Conservation (phyloP, 768 basidiomycete species). For the Suillus cothurnatus region DNA sequence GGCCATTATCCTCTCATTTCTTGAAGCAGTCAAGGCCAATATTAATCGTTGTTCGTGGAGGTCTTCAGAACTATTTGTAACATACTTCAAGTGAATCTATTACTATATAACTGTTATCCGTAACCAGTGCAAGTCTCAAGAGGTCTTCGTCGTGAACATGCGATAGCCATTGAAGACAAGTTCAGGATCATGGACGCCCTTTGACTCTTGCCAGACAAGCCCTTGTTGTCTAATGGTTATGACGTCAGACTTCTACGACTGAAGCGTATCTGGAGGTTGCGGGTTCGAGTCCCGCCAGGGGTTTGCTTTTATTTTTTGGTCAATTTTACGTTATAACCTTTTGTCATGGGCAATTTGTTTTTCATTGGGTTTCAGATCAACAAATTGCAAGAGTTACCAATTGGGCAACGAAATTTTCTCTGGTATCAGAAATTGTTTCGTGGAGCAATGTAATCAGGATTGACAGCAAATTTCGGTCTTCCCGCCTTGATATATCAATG, state of each 20-base stretch:
- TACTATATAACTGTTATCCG: background rate
- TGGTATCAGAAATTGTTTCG: background rate
- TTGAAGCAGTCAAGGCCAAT: background rate
- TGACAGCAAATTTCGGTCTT: background rate
- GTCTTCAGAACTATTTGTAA: background rate
- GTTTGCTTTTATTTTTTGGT: constrained; percentile 35
- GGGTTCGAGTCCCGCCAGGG: constrained; percentile 87
- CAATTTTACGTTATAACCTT: background rate
- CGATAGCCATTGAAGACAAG: background rate
- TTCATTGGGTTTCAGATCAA: background rate
- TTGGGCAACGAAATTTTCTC: background rate
- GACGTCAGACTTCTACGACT: constrained; percentile 82
- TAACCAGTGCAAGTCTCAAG: background rate
- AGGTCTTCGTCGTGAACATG: background rate
- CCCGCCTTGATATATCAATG: background rate
- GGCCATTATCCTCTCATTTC: background rate
- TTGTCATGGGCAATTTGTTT: background rate
- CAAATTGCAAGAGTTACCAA: background rate
- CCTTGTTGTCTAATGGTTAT: constrained; percentile 90
- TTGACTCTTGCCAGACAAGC: constrained; percentile 33
- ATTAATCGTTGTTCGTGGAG: background rate
- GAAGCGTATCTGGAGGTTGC: constrained; percentile 71
- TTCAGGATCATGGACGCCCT: background rate
- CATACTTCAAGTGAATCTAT: background rate
- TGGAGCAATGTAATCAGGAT: background rate